Evolutionary conservation across 805 yeast species (phyloP), one percentile per base, ranked within the genome.

Genomic region (Candida maltosa): DNA sequence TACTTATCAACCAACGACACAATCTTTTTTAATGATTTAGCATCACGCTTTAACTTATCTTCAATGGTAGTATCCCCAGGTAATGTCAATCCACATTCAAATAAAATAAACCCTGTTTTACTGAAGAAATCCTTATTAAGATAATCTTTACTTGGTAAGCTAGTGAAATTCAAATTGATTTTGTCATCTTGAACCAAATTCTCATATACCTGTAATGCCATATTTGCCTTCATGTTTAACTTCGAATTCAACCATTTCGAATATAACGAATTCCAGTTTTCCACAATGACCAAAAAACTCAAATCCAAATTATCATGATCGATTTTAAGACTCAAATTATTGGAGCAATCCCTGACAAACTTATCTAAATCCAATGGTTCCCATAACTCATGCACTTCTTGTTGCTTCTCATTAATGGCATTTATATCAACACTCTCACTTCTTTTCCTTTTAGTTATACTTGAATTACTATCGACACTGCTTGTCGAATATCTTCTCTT

Each of bases 221-320:
- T 32, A 42, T 65, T 58, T 29, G 60, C 54, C 27, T 48, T 51
- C 18, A 78, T 51, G 3, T 56, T 45, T 7, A 77, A 53, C 46
- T 75, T 75, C 12, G 59, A 54, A 15, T 62, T 62, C 29, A 76
- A 52, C 83, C 83, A 77, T 32, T 61, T 63, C 1, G 78, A 71
- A 32, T 66, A 61, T 3, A 62, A 58, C 20, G 56, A 45, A 2
- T 52, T 42, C 81, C 83, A 78, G 40, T 75, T 62, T 29, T 70
- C 70, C 8, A 70, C 71, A 25, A 73, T 57, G 4, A 76, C 50
- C 21, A 72, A 48, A 29, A 73, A 54, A 18, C 58, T 60, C n/a
- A 65, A 40, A 5, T 46, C 44, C 7, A 52, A 36, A 6, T 46
- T 44, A n/a, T 52, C 46, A 4, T 46, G 30, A 5, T 49, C 53